Base-by-base conservation (phyloP, 2,329 filamentous ascomycete species). In the Colletotrichum sojae region DNA sequence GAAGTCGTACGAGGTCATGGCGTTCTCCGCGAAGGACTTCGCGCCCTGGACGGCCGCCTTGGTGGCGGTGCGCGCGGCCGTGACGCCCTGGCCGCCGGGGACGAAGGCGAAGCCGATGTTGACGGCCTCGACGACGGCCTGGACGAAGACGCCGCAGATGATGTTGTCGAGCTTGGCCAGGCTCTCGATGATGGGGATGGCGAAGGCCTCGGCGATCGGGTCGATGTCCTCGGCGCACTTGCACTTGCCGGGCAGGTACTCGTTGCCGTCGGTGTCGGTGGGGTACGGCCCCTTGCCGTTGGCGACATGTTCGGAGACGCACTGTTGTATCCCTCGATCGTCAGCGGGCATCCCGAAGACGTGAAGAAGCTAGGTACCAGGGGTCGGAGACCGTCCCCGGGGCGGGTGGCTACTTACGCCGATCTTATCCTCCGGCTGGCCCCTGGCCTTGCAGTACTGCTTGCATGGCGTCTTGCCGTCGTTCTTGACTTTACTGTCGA, bases 11-110 rank as follows among this genome's bases (percentile, higher is more conserved):
- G 54, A 6, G 13, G 18, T 22, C 5, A 45, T 8, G 6, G 12
- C 39, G 39, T 57, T 57, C 54, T 57, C 54, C 12, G 13, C 36
- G 39, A 57, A 57, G 3, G 54, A 45, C 15, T 57, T 57, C 15
- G 54, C 54, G 15, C 54, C 54, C 22, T 45, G 25, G 8, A 57
- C 54, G 22, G 39, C 20, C 1, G 22, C 36, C 20, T 57, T 57
- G 25, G 39, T 40, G 25, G 36, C 53, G 13, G 27, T 18, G n/a
- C 31, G 27, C n/a, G 53, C 36, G 6, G 52, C 25, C n/a, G 52
- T n/a, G 9, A 27, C 52, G 27, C 25, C 52, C 31, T 55, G 53
- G 6, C 36, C 53, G 10, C 53, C 53, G 1, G 53, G 53, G 10
- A 55, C 36, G 3, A 55, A 39, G 12, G 31, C 31, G 53, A 43